Evolutionary conservation across 2,329 filamentous ascomycete species (phyloP), one percentile per base, ranked within the genome.

Genomic region (Ascochyta fabae): DNA sequence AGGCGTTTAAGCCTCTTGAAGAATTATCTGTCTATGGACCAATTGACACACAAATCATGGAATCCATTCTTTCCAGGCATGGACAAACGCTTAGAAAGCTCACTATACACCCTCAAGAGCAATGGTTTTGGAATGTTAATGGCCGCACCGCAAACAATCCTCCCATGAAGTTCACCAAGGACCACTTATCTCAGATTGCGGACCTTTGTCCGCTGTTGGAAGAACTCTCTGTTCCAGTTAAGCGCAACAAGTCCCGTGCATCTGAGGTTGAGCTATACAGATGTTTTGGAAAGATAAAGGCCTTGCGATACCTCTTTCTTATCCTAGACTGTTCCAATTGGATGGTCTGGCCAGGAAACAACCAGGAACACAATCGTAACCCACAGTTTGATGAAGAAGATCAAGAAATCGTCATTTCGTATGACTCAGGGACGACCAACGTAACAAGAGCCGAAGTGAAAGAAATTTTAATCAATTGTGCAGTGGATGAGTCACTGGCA

Each of bases 401-500:
- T 50, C 24, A 56, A 19, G 19, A 19, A 19, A 19, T 27, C 9
- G 26, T 27, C 26, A 27, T 9, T 27, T 27, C 26, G 26, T 27
- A 27, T 27, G 26, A 9, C 6, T 27, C 26, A 6, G 26, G 12
- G 33, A 44, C 23, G 8, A 29, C 13, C 3, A 12, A 7, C 22
- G 26, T 6, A 27, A 27, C 26, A 9, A 9, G 26, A 22, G n/a
- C 1, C 59, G 15, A 61, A 23, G 58, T 67, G 27, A 61, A 53
- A 36, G 56, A 65, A 49, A 49, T 47, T 2, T 58, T 58, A 3
- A 63, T 65, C 47, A 62, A 68, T 36, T 50, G 63, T 51, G 63
- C 65, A 48, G 61, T 68, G 15, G 63, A 66, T 35, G 58, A 68
- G 55, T 23, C 36, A 31, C 55, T 68, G 19, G 63, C 63, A 29